These are phyloP conservation scores for Aureobasidium sp. DNA, from an alignment of 2,329 filamentous ascomycete genomes.

Conservation along the genomic window DNA sequence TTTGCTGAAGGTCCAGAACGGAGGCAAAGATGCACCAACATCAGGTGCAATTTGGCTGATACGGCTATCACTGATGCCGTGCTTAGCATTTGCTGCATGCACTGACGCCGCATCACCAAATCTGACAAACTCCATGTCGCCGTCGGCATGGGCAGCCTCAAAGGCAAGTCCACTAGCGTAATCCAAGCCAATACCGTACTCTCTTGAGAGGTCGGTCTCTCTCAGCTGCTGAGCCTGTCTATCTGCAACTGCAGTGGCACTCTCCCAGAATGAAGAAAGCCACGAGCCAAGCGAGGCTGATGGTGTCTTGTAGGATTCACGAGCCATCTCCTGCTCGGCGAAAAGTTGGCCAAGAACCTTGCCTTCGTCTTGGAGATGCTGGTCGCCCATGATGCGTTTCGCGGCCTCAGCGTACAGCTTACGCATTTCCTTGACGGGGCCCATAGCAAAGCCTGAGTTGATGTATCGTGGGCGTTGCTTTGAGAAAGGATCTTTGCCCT, in stretches of 20 bases:
- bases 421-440: constrained; percentile 23
- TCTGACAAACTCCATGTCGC: constrained; percentile 23
- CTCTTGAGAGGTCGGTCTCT: constrained; percentile 27
- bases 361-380: constrained; percentile 30
- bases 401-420: constrained; percentile 27
- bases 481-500: constrained; percentile 23
- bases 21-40: constrained; percentile 17
- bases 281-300: not conserved
- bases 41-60: constrained; percentile 20
- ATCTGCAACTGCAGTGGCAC: not conserved
- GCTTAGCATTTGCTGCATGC: constrained; percentile 15
- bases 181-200: constrained; percentile 28
- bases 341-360: constrained; percentile 28
- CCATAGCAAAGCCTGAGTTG: constrained; percentile 22
- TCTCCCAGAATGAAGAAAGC: not conserved
- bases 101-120: constrained; percentile 19
- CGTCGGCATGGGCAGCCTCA: constrained; percentile 23
- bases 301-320: constrained; percentile 21
- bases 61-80: constrained; percentile 15
- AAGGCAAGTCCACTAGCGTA: constrained; percentile 23
- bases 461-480: constrained; percentile 39
- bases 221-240: constrained; percentile 6
- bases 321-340: constrained; percentile 27
- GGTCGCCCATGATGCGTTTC: constrained; percentile 22
- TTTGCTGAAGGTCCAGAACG: constrained; percentile 18